A percentile compares a stretch with the other conserved stretches of the same genome.
Conservation (phyloP, 495 filamentous ascomycete species). For the Penicillium manginii region DNA sequence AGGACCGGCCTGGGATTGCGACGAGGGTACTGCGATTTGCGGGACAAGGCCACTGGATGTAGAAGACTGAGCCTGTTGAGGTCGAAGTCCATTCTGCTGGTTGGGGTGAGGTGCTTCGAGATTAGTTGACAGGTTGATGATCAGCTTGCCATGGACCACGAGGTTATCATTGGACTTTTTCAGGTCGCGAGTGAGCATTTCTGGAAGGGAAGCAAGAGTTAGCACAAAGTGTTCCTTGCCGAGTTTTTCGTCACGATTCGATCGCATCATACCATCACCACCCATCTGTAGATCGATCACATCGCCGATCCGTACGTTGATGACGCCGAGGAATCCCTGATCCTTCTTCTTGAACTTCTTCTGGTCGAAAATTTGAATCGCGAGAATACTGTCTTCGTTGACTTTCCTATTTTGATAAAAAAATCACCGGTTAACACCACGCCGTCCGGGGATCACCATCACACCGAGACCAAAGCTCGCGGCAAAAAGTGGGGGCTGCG, state of each 20-base stretch:
- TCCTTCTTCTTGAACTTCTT: conserved; percentile 99
- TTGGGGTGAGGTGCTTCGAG: conserved; percentile 60
- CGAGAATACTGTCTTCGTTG: conserved; percentile 92
- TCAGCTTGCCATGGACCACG: conserved; percentile 95
- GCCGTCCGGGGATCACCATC: conserved; percentile 6
- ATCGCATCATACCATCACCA: conserved; percentile 75
- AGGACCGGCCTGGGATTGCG: conserved; percentile 36
- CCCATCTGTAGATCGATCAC: conserved; percentile 87
- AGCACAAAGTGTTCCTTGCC: conserved; percentile 19
- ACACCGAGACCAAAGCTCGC: conserved; percentile 26
- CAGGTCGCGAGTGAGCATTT: conserved; percentile 98
- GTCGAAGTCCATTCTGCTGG: conserved; percentile 43
- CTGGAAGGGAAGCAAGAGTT: conserved; percentile 33
- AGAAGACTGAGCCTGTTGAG: conserved; percentile 42
- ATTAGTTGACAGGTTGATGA: conserved; percentile 93
- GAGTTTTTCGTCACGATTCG: conserved; percentile 5
- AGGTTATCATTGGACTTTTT: conserved; percentile 99
- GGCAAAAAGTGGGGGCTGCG: conserved; percentile 3
- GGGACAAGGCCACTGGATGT: conserved; percentile 47
- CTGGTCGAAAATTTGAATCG: conserved; percentile 98
- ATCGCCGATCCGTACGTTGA: conserved; percentile 93
- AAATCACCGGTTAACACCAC: conserved; percentile 12
- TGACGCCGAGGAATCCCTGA: conserved; percentile 96
- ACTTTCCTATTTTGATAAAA: conserved; percentile 61
- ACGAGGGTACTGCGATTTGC: conserved; percentile 35